phyloP scores from a whole-genome alignment of 2,329 filamentous ascomycete species.

The Colletotrichum sp. region DNA sequence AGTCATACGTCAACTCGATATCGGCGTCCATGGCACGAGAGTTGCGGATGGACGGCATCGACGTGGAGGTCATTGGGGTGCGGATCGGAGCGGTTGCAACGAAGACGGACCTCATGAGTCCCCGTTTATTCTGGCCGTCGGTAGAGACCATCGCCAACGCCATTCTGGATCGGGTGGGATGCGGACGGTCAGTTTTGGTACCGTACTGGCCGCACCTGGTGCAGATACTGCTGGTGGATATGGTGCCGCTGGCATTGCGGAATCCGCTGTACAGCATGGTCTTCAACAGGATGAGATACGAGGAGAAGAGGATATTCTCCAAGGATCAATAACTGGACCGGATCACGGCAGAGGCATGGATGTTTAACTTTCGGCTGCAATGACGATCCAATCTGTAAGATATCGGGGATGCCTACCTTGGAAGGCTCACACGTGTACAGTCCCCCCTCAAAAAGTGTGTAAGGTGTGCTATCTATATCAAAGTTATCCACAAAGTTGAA shows the following conservation, averaged over 20 bases:
- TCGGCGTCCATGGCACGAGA: conserved; percentile 5
- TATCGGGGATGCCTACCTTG: background rate
- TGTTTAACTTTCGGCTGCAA: background rate
- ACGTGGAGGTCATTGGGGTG: conserved; percentile 13
- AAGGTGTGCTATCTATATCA: background rate
- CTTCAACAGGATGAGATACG: background rate
- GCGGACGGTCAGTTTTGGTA: background rate
- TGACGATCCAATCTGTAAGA: background rate
- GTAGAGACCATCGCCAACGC: conserved; percentile 3
- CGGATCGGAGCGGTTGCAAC: conserved; percentile 10
- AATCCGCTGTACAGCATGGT: background rate
- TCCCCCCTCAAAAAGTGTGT: background rate
- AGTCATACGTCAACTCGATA: conserved; percentile 8
- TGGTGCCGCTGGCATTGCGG: background rate
- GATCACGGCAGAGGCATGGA: background rate
- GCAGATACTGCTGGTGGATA: background rate
- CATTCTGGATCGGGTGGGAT: conserved; percentile 16
- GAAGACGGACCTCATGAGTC: background rate
- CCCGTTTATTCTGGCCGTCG: conserved; percentile 10
- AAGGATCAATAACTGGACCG: background rate
- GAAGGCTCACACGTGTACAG: background rate
- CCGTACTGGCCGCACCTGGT: conserved; percentile 15
- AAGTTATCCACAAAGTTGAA: conserved; percentile 13
- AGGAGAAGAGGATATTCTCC: background rate
- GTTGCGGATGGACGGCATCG: background rate